phyloP scores from a whole-genome alignment of 1,284 basidiomycete genomes.

The Macrocystidia cucumis region DNA sequence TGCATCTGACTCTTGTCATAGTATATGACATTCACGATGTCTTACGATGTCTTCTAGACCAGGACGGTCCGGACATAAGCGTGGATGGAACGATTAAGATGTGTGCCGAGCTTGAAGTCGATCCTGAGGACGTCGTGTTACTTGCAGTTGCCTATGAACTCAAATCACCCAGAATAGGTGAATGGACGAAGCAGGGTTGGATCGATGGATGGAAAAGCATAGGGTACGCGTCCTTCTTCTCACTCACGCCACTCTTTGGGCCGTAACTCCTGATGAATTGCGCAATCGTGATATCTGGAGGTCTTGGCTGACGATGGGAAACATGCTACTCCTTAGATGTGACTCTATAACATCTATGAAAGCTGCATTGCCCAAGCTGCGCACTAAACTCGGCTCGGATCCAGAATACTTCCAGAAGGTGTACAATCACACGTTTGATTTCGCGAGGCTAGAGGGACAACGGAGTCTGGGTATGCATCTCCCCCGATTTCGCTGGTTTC shows the following conservation, averaged over 20 bases:
- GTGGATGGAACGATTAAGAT: conserved; percentile 72
- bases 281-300: too few species aligned
- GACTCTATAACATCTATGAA: conserved; percentile 72
- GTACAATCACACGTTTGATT: conserved; percentile 86
- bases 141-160: conserved; percentile 74
- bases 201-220: conserved; percentile 73
- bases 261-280: background rate
- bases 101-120: conserved; percentile 59
- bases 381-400: conserved; percentile 60
- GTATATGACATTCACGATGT: conserved; percentile 3
- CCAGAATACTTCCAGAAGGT: conserved; percentile 78
- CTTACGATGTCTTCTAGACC: conserved; percentile 29
- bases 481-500: too few species aligned
- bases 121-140: conserved; percentile 73
- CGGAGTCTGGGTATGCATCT: conserved; percentile 52
- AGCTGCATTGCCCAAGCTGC: conserved; percentile 46
- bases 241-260: background rate
- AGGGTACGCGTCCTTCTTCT: conserved; percentile 33
- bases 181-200: conserved; percentile 75
- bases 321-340: conserved; percentile 33
- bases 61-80: conserved; percentile 50
- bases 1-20: conserved; percentile 9
- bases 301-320: background rate
- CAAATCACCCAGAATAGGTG: conserved; percentile 65
- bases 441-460: conserved; percentile 74